Evolutionary conservation across 768 basidiomycete species (phyloP).

Genomic region (Suillus subalutaceus): DNA sequence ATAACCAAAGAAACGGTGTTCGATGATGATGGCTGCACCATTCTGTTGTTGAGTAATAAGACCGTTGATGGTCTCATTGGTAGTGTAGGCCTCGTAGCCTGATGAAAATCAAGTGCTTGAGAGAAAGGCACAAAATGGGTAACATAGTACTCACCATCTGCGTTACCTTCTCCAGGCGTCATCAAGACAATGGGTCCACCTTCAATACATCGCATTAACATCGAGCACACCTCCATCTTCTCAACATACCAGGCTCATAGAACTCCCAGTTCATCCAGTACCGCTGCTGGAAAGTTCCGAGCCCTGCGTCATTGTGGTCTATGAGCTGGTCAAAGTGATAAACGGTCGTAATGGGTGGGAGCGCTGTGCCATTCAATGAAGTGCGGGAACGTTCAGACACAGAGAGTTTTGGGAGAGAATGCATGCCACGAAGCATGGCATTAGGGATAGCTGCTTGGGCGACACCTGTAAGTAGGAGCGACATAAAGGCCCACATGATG

Average conservation of each 20-base stretch:
- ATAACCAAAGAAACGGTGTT: constrained; percentile 77
- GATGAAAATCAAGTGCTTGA: constrained; percentile 9
- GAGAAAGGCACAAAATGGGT: not conserved
- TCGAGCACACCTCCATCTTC: not conserved
- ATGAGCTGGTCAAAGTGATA: constrained; percentile 36
- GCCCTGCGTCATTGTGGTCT: constrained; percentile 55
- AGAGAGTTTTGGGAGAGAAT: constrained; percentile 18
- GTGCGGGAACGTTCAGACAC: constrained; percentile 14
- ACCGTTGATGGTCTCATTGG: constrained; percentile 65
- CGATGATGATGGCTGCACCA: constrained; percentile 63
- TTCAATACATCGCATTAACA: constrained; percentile 5
- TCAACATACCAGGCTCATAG: constrained; percentile 50
- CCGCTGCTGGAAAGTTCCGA: constrained; percentile 78
- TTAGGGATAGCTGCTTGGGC: constrained; percentile 18
- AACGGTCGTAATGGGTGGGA: constrained; percentile 29
- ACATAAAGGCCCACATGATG: not conserved
- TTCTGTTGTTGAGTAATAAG: constrained; percentile 66
- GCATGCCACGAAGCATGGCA: constrained; percentile 25
- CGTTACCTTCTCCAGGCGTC: constrained; percentile 69
- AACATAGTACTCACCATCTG: constrained; percentile 35
- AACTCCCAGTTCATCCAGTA: constrained; percentile 73
- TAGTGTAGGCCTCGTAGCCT: constrained; percentile 54
- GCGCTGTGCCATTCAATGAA: constrained; percentile 26
- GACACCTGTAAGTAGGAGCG: constrained; percentile 18
- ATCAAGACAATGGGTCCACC: constrained; percentile 30